phyloP scores from a whole-genome alignment of 805 yeast species.

The Starmerella stigmatis region DNA sequence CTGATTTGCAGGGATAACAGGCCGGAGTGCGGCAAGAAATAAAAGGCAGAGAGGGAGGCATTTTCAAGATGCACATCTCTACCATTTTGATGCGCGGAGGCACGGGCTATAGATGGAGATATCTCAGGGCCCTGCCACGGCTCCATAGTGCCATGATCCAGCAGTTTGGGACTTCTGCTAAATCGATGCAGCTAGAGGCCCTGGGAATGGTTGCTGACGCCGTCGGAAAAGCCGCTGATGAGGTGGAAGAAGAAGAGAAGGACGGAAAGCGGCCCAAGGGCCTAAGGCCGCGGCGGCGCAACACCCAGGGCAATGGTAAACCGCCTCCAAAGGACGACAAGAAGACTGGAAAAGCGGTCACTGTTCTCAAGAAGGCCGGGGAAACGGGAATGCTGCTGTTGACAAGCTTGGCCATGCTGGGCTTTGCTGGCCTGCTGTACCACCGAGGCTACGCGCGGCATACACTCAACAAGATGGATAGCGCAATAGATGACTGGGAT shows the following conservation, averaged over 20 bases:
- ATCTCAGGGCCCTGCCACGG: no score
- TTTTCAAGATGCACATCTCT: no score
- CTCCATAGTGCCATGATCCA: no score
- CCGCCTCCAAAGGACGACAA: background rate
- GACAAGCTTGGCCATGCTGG: slow-evolving; percentile 57
- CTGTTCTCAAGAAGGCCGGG: background rate
- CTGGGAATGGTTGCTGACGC: slow-evolving; percentile 18
- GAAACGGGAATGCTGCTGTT: slow-evolving; percentile 67
- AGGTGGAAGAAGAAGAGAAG: slow-evolving; percentile 4
- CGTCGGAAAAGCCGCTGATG: slow-evolving; percentile 15
- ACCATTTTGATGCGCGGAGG: no score
- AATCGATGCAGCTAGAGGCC: slow-evolving; percentile 13
- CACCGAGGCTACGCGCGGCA: slow-evolving; percentile 51
- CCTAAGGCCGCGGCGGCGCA: background rate
- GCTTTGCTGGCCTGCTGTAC: slow-evolving; percentile 60
- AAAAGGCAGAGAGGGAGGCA: no score
- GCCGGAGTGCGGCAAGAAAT: no score
- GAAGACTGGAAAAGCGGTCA: background rate
- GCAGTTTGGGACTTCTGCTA: background rate
- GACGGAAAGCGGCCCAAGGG: background rate
- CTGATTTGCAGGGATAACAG: no score
- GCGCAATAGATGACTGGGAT: slow-evolving; percentile 59
- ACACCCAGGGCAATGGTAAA: background rate
- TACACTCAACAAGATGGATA: slow-evolving; percentile 53
- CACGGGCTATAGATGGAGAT: no score